Evolutionary conservation across 2,329 filamentous ascomycete species (phyloP).

Genomic region (Talaromyces verruculosus): DNA sequence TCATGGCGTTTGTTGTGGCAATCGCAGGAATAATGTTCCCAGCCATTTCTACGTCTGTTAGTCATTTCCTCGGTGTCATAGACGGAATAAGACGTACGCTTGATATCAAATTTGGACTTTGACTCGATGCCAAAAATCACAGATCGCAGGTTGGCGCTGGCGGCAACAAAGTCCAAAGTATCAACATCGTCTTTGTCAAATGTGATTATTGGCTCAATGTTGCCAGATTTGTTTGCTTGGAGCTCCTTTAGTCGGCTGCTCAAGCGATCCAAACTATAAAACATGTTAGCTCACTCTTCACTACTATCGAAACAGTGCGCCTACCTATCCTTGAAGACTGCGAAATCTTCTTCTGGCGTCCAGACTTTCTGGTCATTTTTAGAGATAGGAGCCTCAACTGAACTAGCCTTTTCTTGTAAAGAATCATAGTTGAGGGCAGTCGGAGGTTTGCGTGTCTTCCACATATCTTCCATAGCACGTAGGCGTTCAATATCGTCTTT

Average conservation of each 20-base stretch:
- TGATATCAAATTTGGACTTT: slow-evolving; percentile 93
- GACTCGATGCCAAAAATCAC: slow-evolving; percentile 82
- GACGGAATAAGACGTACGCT: slow-evolving; percentile 52
- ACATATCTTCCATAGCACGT: slow-evolving; percentile 90
- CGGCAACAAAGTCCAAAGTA: slow-evolving; percentile 89
- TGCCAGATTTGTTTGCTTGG: slow-evolving; percentile 52
- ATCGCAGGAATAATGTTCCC: slow-evolving; percentile 99
- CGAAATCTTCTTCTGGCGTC: slow-evolving; percentile 79
- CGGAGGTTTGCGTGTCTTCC: slow-evolving; percentile 78
- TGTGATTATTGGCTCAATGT: slow-evolving; percentile 61
- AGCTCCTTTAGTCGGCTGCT: slow-evolving; percentile 70
- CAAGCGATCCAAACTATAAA: slow-evolving; percentile 66
- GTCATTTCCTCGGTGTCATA: background rate
- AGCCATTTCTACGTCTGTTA: slow-evolving; percentile 73
- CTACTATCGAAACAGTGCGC: slow-evolving; percentile 1
- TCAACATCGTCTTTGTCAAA: slow-evolving; percentile 98
- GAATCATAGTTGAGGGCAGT: slow-evolving; percentile 68
- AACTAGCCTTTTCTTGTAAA: slow-evolving; percentile 56
- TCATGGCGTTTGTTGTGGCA: slow-evolving; percentile 95
- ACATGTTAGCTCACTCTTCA: slow-evolving; percentile 22
- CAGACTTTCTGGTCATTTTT: slow-evolving; percentile 73
- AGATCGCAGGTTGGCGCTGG: slow-evolving; percentile 86
- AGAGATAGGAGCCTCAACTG: slow-evolving; percentile 55
- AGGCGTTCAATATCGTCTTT: slow-evolving; percentile 78
- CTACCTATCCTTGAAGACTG: slow-evolving; percentile 76